Evolutionary conservation across 169 alveolate genomes (phyloP), one percentile per base, ranked within the genome.

Genomic region (Eimeria falciformis): DNA sequence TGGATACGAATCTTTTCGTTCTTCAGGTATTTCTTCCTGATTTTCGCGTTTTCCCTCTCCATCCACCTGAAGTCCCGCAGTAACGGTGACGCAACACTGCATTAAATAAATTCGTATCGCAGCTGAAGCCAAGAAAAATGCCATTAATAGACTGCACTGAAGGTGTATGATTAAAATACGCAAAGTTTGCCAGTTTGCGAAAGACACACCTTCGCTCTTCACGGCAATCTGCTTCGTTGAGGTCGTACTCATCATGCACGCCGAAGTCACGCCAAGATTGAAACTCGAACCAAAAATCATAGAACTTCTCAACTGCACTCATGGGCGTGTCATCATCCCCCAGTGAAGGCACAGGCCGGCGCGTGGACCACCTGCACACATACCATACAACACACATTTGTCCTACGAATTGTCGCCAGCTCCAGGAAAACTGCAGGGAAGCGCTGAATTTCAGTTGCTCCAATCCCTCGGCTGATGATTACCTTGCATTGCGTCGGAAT

Each of bases 1-100:
- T 93, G 96, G 23, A 97, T 95, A 86, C 98, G 94, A n/a, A 95
- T 94, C 58, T 96, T 94, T 90, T 97, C 98, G 65, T 92, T 94
- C 85, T 93, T 96, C 53, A 69, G 68, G 87, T 96, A 94, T 69
- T 96, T 95, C 18, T 96, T 95, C 65, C 96, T 95, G 91, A 96
- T 95, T 86, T 95, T 96, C 56, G 90, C 92, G 92, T 97, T 97
- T 73, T 97, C 98, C 37, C 97, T 93, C 69, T 96, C 96, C 98
- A 97, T 97, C 96, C 97, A 97, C 78, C 94, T 91, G 58, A 11
- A n/a, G 7, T 9, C 25, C 14, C 33, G 71, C 11, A 47, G 21
- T 18, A 33, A 14, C 56, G 0, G 37, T 21, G 58, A 29, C 29
- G 25, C 43, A 33, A 62, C 37, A 14, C 73, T 29, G 79, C 11